These are phyloP conservation scores for Ceriops decandra DNA, from an alignment of 345 rosid genomes.

Conservation along the genomic window DNA sequence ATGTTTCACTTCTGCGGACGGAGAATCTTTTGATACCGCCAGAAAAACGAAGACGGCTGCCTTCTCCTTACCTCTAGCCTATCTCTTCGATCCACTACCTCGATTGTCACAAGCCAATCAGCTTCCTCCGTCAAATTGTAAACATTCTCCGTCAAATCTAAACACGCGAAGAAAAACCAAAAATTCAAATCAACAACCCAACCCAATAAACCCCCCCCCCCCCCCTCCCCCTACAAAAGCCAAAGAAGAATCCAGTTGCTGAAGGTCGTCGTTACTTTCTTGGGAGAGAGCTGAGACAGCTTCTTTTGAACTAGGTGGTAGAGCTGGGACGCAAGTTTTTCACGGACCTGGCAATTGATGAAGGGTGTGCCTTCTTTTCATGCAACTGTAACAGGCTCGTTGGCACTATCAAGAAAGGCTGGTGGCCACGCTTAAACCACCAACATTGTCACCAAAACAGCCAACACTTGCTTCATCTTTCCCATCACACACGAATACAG, in stretches of 20 bases:
- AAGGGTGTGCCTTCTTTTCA: conserved; percentile 80
- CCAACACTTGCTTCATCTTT: conserved; percentile 25
- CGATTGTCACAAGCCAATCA: no score
- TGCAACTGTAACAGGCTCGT: conserved; percentile 53
- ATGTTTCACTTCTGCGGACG: no score
- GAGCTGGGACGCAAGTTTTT: conserved; percentile 64
- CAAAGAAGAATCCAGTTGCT: conserved; percentile 13
- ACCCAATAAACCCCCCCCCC: neutral
- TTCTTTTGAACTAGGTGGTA: conserved; percentile 60
- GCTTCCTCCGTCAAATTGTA: no score
- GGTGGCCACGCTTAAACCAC: conserved; percentile 40
- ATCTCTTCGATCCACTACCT: no score
- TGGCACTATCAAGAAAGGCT: conserved; percentile 33
- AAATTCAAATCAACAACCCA: no score
- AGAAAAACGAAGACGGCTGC: neutral
- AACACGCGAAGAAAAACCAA: no score
- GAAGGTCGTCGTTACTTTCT: conserved; percentile 47
- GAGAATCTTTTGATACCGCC: no score
- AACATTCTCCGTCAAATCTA: no score
- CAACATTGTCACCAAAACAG: conserved; percentile 27
- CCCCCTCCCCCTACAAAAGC: neutral
- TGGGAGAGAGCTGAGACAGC: conserved; percentile 71
- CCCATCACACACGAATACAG: conserved; percentile 19
- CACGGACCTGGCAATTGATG: conserved; percentile 88
- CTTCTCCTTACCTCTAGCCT: no score